Evolutionary conservation across 345 rosid genomes (phyloP), one percentile per base, ranked within the genome.

Genomic region (Sisymbrium altissimum): DNA sequence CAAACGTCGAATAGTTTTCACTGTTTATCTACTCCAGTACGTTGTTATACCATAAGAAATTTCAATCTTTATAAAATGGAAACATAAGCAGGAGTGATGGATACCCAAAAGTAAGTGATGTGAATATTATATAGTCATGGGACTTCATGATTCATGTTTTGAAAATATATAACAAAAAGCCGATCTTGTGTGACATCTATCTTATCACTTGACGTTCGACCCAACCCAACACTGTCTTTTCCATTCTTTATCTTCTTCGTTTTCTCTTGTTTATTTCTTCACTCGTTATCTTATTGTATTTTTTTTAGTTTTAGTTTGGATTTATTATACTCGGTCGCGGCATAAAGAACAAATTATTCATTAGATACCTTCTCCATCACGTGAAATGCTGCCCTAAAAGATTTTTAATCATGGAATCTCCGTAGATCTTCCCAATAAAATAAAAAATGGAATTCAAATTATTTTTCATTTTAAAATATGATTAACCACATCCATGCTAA

Each of bases 161-260:
- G 75, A 70, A 76, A 48, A 54, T 71, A 70, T 45, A 64, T 54
- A 35, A 27, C 75, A 69, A 54, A 70, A 76, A 62, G 70, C 75
- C 71, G 48, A 76, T 46, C 49, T 76, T 70, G 63, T 69, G 65
- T 63, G 79, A 69, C 79, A 76, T 63, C 75, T 10, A 76, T 63
- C 75, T 10, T 63, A 44, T 76, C 80, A 70, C 60, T 54, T 63
- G 80, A 76, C 66, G 45, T 76, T 70, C 61, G 61, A 70, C 75
- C 80, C 80, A 76, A 76, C 71, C 71, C 71, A 76, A 76, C 71
- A 70, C 66, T 55, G 80, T 70, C 80, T 18, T 45, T 70, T 63
- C 66, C 29, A n/a, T 38, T 41, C 43, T 54, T 60, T 75, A 68
- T 60, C 15, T 10, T 67, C 63, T 8, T 39, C 33, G 6, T 30